Evolutionary conservation across 352 stramenopile genomes (phyloP).

Genomic region (Phytopythium boreale): DNA sequence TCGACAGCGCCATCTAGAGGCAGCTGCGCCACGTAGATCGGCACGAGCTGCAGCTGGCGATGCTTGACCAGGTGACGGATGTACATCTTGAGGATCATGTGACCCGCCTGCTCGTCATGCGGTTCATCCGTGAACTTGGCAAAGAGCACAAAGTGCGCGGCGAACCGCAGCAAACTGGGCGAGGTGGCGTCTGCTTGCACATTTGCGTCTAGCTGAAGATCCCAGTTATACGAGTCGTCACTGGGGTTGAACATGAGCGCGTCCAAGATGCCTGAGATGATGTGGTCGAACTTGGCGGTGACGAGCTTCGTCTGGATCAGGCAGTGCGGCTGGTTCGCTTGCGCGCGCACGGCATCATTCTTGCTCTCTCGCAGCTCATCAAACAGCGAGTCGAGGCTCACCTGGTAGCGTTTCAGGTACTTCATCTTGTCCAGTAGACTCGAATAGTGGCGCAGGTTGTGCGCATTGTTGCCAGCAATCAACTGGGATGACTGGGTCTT

Average conservation of each 20-base stretch:
- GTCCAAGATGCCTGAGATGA: constrained; percentile 66
- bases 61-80: constrained; percentile 83
- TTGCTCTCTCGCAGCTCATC: constrained; percentile 65
- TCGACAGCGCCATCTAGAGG: constrained; percentile 55
- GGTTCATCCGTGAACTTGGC: constrained; percentile 60
- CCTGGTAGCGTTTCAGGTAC: constrained; percentile 70
- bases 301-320: constrained; percentile 83
- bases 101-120: constrained; percentile 56
- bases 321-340: constrained; percentile 68
- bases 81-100: constrained; percentile 84
- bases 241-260: constrained; percentile 42
- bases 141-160: constrained; percentile 79
- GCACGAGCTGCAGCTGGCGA: constrained; percentile 68
- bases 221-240: constrained; percentile 63
- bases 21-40: constrained; percentile 66
- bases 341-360: constrained; percentile 56
- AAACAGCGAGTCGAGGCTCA: constrained; percentile 71
- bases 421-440: constrained; percentile 67
- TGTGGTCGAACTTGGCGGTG: constrained; percentile 69
- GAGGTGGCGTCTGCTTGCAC: constrained; percentile 44
- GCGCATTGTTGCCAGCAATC: constrained; percentile 61
- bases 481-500: constrained; percentile 76
- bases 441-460: constrained; percentile 55
- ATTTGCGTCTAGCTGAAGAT: constrained; percentile 45
- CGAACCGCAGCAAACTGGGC: constrained; percentile 69